A percentile compares a stretch with the other conserved stretches of the same genome.
Evolutionary conservation across 805 yeast genomes (phyloP).

Genomic region (Ogataea salicorniae): DNA sequence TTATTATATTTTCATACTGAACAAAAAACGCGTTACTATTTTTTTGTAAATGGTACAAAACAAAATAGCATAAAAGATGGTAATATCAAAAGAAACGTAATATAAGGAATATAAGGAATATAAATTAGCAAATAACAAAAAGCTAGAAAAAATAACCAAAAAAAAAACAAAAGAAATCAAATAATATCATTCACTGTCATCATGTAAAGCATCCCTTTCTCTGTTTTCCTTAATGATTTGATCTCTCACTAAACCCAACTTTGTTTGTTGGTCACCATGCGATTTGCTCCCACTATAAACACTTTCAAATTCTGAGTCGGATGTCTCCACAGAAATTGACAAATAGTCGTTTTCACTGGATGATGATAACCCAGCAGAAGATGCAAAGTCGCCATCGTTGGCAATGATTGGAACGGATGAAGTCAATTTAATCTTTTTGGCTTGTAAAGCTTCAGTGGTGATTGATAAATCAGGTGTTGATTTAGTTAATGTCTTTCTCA

Average conservation of each 20-base stretch:
- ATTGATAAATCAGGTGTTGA: constrained; percentile 6
- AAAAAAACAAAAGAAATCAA: neutral
- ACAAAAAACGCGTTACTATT: too few relatives aligned
- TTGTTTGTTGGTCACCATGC: constrained; percentile 1
- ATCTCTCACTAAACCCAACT: constrained; percentile 21
- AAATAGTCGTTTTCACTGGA: constrained; percentile 26
- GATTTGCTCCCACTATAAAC: neutral
- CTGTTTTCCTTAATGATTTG: constrained; percentile 28
- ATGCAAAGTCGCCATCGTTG: constrained; percentile 33
- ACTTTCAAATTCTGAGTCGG: constrained; percentile 13
- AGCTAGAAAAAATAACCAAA: too few relatives aligned
- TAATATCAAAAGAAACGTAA: neutral
- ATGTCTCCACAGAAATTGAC: constrained; percentile 11
- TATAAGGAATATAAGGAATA: neutral
- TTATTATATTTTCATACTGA: too few relatives aligned
- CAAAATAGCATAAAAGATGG: neutral
- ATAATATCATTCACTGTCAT: neutral
- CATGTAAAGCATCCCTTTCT: constrained; percentile 15
- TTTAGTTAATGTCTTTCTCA: constrained; percentile 21
- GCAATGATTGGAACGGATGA: constrained; percentile 50
- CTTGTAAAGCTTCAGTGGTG: constrained; percentile 34
- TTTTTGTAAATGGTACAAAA: too few relatives aligned
- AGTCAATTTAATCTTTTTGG: constrained; percentile 39
- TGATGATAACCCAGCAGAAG: constrained; percentile 29
- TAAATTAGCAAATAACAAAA: neutral